Evolutionary conservation across 305 asterid genomes (phyloP), one percentile per base, ranked within the genome.

Genomic region (Stenogyne calaminthoides): DNA sequence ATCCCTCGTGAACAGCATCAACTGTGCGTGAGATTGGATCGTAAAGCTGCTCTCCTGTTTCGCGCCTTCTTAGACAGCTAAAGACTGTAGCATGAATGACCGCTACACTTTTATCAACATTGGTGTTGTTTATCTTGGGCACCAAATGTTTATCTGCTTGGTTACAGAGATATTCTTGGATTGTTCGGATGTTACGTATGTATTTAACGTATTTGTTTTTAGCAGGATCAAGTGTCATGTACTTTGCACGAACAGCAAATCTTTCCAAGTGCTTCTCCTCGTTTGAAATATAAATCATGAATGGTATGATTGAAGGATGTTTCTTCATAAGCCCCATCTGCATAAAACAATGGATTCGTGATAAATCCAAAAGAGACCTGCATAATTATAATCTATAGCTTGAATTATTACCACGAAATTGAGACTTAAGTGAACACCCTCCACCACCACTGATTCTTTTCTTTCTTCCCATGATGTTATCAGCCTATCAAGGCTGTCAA

Each of bases 281-380:
- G 60, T 83, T 90, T 54, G 96, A 81, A 67, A 92, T 92, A 85
- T 88, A 90, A 63, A 92, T 67, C 98, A 92, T 88, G 80, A 92
- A 92, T 7, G 98, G 98, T 71, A 89, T 84, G 80, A 90, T 88
- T 57, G 98, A 92, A 67, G 97, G 98, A 70, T 92, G 98, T 74
- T 88, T 92, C 84, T 92, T 92, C 98, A 92, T 92, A 62, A 92
- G 90, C 78, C 98, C 97, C 94, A 90, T 92, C 98, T 92, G 93
- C 85, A 87, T 20, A 59, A 29, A 32, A 77, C 72, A 51, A 75
- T 37, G 49, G 27, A 75, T 49, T 62, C 49, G 49, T 34, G 56
- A 67, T 63, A 73, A 66, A 70, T 52, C n/a, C 32, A 63, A 29
- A 68, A 25, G 29, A 25, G 29, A 25, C 29, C 29, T 25, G 11